These are phyloP conservation scores for Arthrobotrys sinensis DNA, from an alignment of 2,329 filamentous ascomycete genomes.

Conservation along the genomic window DNA sequence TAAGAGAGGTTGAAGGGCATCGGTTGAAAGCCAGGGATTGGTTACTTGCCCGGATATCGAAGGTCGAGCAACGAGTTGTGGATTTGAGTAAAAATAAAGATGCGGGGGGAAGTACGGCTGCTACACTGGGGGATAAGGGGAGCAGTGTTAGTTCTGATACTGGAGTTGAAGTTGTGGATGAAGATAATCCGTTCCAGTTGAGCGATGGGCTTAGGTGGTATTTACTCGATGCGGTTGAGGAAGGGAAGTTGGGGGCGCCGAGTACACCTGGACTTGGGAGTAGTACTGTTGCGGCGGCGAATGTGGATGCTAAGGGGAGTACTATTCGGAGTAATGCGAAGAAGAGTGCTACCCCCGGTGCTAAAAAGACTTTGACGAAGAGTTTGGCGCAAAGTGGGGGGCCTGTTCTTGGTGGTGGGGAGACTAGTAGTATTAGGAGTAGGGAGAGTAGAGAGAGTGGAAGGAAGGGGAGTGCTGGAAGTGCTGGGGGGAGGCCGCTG, in stretches of 20 bases:
- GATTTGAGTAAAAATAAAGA: conserved; percentile 80
- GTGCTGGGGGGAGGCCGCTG: conserved; percentile 18
- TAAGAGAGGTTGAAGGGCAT: conserved; percentile 92
- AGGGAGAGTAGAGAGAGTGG: conserved; percentile 51
- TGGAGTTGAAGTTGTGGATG: conserved; percentile 68
- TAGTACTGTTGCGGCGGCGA: conserved; percentile 88
- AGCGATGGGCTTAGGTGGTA: conserved; percentile 97
- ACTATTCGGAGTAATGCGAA: conserved; percentile 66
- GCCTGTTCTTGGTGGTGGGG: conserved; percentile 39
- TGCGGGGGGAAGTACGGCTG: conserved; percentile 68
- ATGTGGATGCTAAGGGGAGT: conserved; percentile 86
- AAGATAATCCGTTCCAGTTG: conserved; percentile 95
- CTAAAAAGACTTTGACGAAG: conserved; percentile 56
- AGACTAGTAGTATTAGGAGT: conserved; percentile 56
- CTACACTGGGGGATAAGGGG: conserved; percentile 69
- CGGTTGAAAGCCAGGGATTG: conserved; percentile 88
- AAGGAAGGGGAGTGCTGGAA: conserved; percentile 53
- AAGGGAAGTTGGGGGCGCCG: conserved; percentile 83
- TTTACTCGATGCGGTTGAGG: conserved; percentile 91
- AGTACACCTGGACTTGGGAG: conserved; percentile 93
- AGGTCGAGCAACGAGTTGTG: conserved; percentile 92
- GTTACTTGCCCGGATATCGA: conserved; percentile 93
- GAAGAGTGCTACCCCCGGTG: conserved; percentile 38
- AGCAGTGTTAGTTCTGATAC: conserved; percentile 73
- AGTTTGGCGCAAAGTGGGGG: conserved; percentile 57